phyloP scores from a whole-genome alignment of 768 basidiomycete species.

The Russula abietina region DNA sequence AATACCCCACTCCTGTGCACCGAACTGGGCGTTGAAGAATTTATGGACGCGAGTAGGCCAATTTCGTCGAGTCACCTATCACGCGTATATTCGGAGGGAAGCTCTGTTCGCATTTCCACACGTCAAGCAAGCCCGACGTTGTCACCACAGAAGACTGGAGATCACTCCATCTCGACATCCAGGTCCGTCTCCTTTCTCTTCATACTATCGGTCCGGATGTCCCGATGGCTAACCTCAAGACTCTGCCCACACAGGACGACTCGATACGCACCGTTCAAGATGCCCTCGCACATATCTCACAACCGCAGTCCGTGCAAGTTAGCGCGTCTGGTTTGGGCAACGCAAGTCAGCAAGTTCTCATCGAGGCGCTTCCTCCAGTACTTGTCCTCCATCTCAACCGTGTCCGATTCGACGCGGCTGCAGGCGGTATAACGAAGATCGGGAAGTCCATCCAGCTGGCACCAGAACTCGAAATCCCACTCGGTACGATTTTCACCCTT shows the following conservation, averaged over 20 bases:
- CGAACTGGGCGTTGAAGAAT: not conserved
- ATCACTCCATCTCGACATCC: conserved; percentile 82
- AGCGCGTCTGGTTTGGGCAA: conserved; percentile 43
- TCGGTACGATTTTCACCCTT: conserved; percentile 41
- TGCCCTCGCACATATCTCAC: conserved; percentile 69
- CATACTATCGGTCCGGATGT: too few relatives aligned
- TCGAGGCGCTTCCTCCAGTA: conserved; percentile 78
- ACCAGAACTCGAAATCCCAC: conserved; percentile 68
- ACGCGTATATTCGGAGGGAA: not conserved
- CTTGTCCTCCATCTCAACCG: conserved; percentile 87
- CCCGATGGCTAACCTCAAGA: not conserved
- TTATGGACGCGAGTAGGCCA: not conserved
- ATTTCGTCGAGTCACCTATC: not conserved
- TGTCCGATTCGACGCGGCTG: conserved; percentile 76
- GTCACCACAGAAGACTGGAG: conserved; percentile 84
- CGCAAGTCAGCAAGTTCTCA: conserved; percentile 62
- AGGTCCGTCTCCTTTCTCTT: conserved; percentile 34
- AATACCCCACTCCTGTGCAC: not conserved
- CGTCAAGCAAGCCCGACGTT: conserved; percentile 78
- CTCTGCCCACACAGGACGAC: conserved; percentile 58
- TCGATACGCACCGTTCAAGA: conserved; percentile 74
- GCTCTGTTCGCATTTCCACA: conserved; percentile 73
- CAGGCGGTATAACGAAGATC: conserved; percentile 77
- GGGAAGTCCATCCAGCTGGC: conserved; percentile 75
- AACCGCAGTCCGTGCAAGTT: conserved; percentile 75